These are phyloP conservation scores for Tetrahymena malaccensis DNA, from an alignment of 73 alveolate genomes.

Conservation along the genomic window DNA sequence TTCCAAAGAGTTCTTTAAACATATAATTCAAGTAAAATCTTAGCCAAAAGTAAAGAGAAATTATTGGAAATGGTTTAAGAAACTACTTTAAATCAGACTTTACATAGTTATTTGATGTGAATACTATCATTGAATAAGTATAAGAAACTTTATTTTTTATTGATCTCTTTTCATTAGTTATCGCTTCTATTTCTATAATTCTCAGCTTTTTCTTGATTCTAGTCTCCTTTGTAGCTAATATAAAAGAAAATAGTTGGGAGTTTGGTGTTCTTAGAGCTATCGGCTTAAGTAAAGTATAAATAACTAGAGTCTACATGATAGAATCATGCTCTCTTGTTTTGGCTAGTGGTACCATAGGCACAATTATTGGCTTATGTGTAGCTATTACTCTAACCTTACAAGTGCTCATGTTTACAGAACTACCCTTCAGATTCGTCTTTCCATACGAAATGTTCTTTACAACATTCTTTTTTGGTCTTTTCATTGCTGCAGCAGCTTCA, in stretches of 20 bases:
- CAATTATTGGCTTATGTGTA: slow-evolving; percentile 77
- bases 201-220: slow-evolving; percentile 86
- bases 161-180: slow-evolving; percentile 66
- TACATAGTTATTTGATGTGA: slow-evolving; percentile 53
- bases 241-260: slow-evolving; percentile 91
- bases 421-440: slow-evolving; percentile 84
- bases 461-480: slow-evolving; percentile 64
- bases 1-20: slow-evolving; percentile 47
- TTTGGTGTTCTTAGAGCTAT: slow-evolving; percentile 93
- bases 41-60: slow-evolving; percentile 34
- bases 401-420: slow-evolving; percentile 83
- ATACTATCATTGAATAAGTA: slow-evolving; percentile 56
- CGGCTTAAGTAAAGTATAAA: slow-evolving; percentile 75
- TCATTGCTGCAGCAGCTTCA: slow-evolving; percentile 78
- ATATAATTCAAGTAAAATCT: slow-evolving; percentile 23
- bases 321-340: slow-evolving; percentile 83
- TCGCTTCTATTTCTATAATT: slow-evolving; percentile 79
- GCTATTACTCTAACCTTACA: slow-evolving; percentile 83
- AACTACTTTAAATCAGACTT: slow-evolving; percentile 63
- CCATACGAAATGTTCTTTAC: slow-evolving; percentile 70
- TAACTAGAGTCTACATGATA: slow-evolving; percentile 79
- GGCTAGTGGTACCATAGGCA: slow-evolving; percentile 78
- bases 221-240: slow-evolving; percentile 81
- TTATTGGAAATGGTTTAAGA: slow-evolving; percentile 70
- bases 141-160: slow-evolving; percentile 56